Conservation (phyloP, 768 basidiomycete species). For the Tephrocybe rancida region DNA sequence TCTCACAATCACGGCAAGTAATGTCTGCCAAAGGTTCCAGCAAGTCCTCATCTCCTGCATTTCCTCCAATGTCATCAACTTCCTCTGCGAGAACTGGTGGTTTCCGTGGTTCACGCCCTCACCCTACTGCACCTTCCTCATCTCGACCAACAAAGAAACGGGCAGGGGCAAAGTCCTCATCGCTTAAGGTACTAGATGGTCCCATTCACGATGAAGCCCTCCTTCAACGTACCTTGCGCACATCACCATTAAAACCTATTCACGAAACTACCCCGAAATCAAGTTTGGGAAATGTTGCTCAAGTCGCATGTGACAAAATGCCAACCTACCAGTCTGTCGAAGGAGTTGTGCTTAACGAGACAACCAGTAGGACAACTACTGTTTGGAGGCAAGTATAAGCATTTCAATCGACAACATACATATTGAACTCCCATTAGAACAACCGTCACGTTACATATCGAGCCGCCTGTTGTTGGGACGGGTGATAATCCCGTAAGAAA, state of each 20-base stretch:
- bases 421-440: constrained; percentile 28
- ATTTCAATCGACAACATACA: not conserved
- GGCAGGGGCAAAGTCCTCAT: constrained; percentile 3
- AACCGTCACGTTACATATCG: constrained; percentile 39
- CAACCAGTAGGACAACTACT: constrained; percentile 16
- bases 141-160: constrained; percentile 15
- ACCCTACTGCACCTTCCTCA: constrained; percentile 16
- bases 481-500: constrained; percentile 64
- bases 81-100: constrained; percentile 9
- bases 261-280: constrained; percentile 39
- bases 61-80: constrained; percentile 29
- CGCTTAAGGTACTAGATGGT: constrained; percentile 25
- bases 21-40: constrained; percentile 3
- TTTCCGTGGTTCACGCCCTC: constrained; percentile 13
- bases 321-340: constrained; percentile 35
- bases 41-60: constrained; percentile 16
- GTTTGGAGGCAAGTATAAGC: constrained; percentile 49
- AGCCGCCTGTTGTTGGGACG: constrained; percentile 51
- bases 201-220: constrained; percentile 37
- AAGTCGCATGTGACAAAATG: constrained; percentile 24
- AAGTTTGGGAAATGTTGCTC: constrained; percentile 42
- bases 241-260: constrained; percentile 29
- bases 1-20: constrained; percentile 23
- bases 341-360: constrained; percentile 27
- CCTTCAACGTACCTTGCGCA: constrained; percentile 33